These are phyloP conservation scores for Fomitopsis serialis DNA, from an alignment of 768 basidiomycete species.

Conservation along the genomic window DNA sequence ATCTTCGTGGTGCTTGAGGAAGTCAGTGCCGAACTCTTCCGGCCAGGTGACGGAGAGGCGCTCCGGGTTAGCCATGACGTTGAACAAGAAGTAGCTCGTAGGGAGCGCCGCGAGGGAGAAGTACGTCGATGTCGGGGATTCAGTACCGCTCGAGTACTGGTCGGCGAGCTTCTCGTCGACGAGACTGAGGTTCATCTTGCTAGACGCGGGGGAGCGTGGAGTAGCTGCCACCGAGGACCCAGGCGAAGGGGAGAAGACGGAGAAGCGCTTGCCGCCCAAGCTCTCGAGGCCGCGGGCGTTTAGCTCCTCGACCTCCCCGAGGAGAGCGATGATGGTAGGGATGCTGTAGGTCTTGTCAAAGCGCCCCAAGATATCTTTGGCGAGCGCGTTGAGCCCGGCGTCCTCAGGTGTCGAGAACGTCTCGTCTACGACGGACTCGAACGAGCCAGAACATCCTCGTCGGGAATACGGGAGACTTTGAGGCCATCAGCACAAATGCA, in stretches of 20 bases:
- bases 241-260: neutral
- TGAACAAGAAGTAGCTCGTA: neutral
- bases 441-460: neutral
- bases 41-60: neutral
- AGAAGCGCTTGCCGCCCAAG: neutral
- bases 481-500: neutral
- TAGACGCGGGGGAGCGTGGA: neutral
- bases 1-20: neutral
- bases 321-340: neutral
- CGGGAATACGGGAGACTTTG: neutral
- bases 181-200: neutral
- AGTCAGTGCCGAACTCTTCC: neutral
- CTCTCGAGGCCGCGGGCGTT: neutral
- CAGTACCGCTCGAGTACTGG: neutral
- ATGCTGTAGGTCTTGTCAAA: neutral
- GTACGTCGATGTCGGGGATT: neutral
- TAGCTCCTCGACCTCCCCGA: neutral
- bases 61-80: neutral
- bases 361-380: neutral
- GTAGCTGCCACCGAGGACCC: neutral
- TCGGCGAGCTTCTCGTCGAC: neutral
- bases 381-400: neutral
- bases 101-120: neutral
- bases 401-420: neutral
- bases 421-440: neutral